Percentiles rank a stretch among this genome's conserved stretches.
Evolutionary conservation across 2,329 filamentous ascomycete species (phyloP).

Genomic region (Apiospora koreana): DNA sequence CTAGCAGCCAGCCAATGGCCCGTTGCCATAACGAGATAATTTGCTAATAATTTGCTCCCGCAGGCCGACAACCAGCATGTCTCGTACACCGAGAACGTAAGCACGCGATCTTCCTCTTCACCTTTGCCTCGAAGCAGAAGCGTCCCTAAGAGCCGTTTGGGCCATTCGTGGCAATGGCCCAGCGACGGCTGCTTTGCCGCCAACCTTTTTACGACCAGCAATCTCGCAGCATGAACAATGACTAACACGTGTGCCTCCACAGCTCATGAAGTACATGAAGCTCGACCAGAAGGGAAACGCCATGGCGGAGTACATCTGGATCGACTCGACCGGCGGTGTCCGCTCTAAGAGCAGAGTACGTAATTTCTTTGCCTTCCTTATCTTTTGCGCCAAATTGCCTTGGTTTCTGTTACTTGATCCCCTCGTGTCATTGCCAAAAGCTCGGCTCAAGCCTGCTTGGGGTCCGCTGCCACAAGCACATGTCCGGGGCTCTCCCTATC

Average conservation of each 20-base stretch:
- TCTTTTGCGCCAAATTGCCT: constrained; percentile 26
- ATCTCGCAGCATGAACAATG: not conserved
- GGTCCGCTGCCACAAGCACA: not conserved
- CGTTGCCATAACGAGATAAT: constrained; percentile 33
- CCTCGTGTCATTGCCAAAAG: constrained; percentile 18
- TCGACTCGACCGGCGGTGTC: constrained; percentile 72
- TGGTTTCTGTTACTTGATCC: constrained; percentile 29
- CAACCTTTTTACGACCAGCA: not conserved
- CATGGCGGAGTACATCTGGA: constrained; percentile 98
- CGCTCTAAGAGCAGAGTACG: constrained; percentile 97
- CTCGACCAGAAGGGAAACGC: constrained; percentile 87
- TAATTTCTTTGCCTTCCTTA: constrained; percentile 31
- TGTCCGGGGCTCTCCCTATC: not conserved
- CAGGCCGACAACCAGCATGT: constrained; percentile 41
- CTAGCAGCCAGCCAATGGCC: constrained; percentile 30
- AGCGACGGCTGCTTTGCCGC: not conserved
- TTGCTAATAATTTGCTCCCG: constrained; percentile 33
- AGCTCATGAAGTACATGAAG: constrained; percentile 90
- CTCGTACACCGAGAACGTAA: constrained; percentile 36
- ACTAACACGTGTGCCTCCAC: constrained; percentile 24
- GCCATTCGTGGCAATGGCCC: not conserved
- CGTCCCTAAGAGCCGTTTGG: not conserved
- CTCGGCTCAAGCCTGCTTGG: not conserved
- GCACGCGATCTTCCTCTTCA: constrained; percentile 20
- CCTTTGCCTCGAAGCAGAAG: not conserved